Evolutionary conservation across 805 yeast genomes (phyloP).

Genomic region (Candida caryicola): DNA sequence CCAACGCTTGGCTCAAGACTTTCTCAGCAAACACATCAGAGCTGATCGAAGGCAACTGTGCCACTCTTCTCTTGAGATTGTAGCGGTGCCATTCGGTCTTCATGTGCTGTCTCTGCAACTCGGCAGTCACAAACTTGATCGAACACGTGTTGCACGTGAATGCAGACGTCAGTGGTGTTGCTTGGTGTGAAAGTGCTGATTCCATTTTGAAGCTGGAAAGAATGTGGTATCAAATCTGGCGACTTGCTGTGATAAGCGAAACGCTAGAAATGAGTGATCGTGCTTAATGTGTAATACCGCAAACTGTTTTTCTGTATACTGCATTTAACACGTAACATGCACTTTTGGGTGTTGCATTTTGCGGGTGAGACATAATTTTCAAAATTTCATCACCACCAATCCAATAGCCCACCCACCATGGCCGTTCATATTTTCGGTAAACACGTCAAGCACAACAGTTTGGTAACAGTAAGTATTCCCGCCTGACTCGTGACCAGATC

Average conservation of each 20-base stretch:
- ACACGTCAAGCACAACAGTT: slow-evolving; percentile 40
- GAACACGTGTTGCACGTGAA: slow-evolving; percentile 87
- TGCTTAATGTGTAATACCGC: no score
- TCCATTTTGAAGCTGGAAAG: no score
- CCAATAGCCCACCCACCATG: slow-evolving; percentile 19
- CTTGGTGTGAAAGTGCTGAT: slow-evolving; percentile 22
- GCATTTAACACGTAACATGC: no score
- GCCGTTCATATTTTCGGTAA: slow-evolving; percentile 46
- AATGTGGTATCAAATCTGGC: no score
- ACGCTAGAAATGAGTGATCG: no score
- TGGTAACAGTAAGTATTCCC: slow-evolving; percentile 31
- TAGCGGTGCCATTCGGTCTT: slow-evolving; percentile 98
- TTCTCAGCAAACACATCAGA: slow-evolving; percentile 62
- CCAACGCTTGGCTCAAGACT: slow-evolving; percentile 33
- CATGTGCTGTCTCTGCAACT: slow-evolving; percentile 89
- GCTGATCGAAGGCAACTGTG: slow-evolving; percentile 47
- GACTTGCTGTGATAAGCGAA: no score
- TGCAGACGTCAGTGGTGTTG: slow-evolving; percentile 24
- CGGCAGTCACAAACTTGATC: slow-evolving; percentile 76
- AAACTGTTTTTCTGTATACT: no score
- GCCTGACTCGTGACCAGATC: slow-evolving; percentile 1
- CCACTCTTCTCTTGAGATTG: slow-evolving; percentile 90
- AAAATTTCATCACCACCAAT: slow-evolving; percentile 1
- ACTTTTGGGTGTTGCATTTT: no score
- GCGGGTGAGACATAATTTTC: background rate